Evolutionary conservation across 495 filamentous ascomycete species (phyloP), one percentile per base, ranked within the genome.

Genomic region (Cairneyella variabilis): DNA sequence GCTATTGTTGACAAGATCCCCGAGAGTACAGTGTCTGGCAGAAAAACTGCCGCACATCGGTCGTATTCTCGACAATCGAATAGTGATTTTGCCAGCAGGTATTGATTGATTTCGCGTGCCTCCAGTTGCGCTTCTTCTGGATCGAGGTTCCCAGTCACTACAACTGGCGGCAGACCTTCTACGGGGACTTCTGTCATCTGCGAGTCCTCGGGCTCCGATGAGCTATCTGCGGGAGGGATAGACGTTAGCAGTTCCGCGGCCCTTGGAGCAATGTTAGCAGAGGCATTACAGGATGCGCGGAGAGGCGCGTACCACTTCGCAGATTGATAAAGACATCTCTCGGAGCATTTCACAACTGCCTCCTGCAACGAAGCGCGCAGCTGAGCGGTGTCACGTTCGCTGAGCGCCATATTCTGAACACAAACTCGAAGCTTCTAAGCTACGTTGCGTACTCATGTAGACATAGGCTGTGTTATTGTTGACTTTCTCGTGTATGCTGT

Each of bases 21-120:
- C 12, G 81, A 73, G 1, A 89, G 76, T n/a, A 85, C 74, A 0
- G 81, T 79, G 11, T 85, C 78, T 21, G 90, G 89, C 0, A 97
- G 74, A 63, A 97, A 96, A 40, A 95, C 88, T 17, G 90, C 85
- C 7, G 93, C 86, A 62, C 91, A 97, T 47, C 95, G 90, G 61
- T 97, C 92, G 63, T 83, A 97, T 69, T 99, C 95, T 48, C 89
- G 86, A 54, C 90, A 95, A 59, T 99, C 93, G 61, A 99, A 97
- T 61, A 90, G 89, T 0, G 93, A 89, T 65, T 97, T 96, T 27
- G 95, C 93, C 11, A 99, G 76, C 1, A 97, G 82, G 64, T 90
- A 97, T 64, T 83, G 84, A 58, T 84, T 77, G 10, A 90, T 71
- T 68, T 99, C 95, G 57, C 76, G 79, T 3, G 84, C 78, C 69